phyloP scores from a whole-genome alignment of 23 red algal genomes.

The Gracilaria gracilis region DNA sequence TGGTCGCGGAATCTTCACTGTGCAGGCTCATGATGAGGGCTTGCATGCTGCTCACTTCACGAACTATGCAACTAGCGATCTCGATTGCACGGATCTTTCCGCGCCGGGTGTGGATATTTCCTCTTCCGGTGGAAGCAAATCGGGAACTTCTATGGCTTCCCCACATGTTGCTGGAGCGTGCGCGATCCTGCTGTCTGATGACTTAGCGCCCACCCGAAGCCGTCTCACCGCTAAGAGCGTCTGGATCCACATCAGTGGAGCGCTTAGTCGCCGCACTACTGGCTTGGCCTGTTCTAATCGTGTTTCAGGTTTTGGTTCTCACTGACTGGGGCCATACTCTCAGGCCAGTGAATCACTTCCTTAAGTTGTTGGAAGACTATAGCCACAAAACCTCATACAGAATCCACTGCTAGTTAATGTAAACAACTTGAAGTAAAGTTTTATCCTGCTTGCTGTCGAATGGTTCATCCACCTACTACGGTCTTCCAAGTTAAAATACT shows the following conservation, averaged over 20 bases:
- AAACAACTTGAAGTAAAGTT: too few species aligned
- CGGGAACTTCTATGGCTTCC: conserved; percentile 54
- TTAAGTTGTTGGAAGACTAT: too few species aligned
- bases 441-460: too few species aligned
- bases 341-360: too few species aligned
- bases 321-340: too few species aligned
- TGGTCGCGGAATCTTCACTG: conserved; percentile 41
- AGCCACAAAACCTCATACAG: too few species aligned
- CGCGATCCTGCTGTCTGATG: conserved; percentile 55
- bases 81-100: conserved; percentile 20
- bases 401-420: too few species aligned
- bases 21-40: conserved; percentile 37
- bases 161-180: conserved; percentile 59
- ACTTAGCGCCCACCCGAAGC: neutral
- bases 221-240: conserved; percentile 38
- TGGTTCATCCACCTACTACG: too few species aligned
- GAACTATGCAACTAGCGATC: conserved; percentile 30
- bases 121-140: conserved; percentile 10
- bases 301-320: too few species aligned
- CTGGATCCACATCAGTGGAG: neutral
- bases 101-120: conserved; percentile 49
- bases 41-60: conserved; percentile 8
- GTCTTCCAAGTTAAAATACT: too few species aligned
- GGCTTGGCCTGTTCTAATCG: conserved; percentile 15
- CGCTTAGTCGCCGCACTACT: neutral